phyloP scores from a whole-genome alignment of 331 rosid species.

The Quercus phellos region DNA sequence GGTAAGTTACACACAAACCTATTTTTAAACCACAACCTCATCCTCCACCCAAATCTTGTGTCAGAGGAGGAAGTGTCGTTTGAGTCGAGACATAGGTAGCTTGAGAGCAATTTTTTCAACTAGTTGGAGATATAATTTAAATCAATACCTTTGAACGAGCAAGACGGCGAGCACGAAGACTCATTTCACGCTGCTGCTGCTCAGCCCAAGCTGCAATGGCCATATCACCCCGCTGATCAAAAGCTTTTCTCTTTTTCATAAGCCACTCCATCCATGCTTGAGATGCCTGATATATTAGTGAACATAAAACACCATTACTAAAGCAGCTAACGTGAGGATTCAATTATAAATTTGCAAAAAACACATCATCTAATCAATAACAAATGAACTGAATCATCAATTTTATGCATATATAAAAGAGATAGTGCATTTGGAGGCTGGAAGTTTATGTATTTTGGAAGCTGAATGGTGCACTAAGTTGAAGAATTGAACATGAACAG shows the following conservation, averaged over 20 bases:
- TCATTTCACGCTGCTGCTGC: constrained; percentile 86
- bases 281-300: constrained; percentile 59
- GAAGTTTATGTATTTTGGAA: background rate
- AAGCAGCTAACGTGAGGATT: background rate
- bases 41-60: no score
- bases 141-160: constrained; percentile 83
- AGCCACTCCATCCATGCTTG: constrained; percentile 99
- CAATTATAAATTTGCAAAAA: background rate
- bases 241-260: constrained; percentile 84
- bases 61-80: no score
- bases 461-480: background rate
- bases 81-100: no score
- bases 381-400: background rate
- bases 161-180: constrained; percentile 79
- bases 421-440: background rate
- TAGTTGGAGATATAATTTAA: background rate
- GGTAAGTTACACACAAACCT: no score
- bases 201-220: constrained; percentile 99
- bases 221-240: constrained; percentile 94
- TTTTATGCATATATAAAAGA: background rate
- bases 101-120: no score
- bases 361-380: background rate
- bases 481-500: background rate
- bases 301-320: constrained; percentile 15
- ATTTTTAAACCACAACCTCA: no score